Evolutionary conservation across 1,284 basidiomycete genomes (phyloP), one percentile per base, ranked within the genome.

Genomic region (Gymnopus androsaceus): DNA sequence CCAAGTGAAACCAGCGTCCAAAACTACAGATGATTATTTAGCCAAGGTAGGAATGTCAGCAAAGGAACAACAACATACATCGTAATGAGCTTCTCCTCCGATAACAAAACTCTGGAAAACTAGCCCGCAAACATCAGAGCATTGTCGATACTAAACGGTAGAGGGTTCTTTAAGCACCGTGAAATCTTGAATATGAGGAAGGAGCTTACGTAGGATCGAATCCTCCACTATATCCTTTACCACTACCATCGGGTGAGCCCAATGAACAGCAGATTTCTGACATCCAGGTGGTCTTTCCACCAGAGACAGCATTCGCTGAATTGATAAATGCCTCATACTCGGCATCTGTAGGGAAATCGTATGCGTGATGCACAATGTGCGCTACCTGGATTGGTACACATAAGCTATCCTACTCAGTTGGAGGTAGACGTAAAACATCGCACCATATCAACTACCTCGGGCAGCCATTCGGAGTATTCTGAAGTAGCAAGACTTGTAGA

Each of bases 1-100:
- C 69, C 53, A 46, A 67, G 69, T 5, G 73, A 75, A 34, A 74
- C 68, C 2, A 75, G 63, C n/a, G 72, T 74, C 73, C 72, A 74
- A 55, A 72, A 75, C 73, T 74, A 55, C 21, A 30, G 2, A 37
- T 38, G 27, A 15, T 23, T 8, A 38, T 25, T 21, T 1, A 49
- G 33, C 2, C 2, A 27, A 41, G 40, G n/a, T 9, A 25, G 23
- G 11, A 1, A 2, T 41, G 21, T 12, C 17, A 27, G n/a, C 19
- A 8, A 21, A 21, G 14, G 37, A 37, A 14, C 17, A 49, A 28
- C n/a, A 14, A 59, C 65, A n/a, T 58, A 72, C 73, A 59, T 75
- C 73, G 47, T 74, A 74, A 45, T 74, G 72, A 12, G 73, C 67
- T 49, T 75, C 73, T 5, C 60, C 61, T 1, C 66, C 73, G 9